Evolutionary conservation across 1,139 yeast species (phyloP), one percentile per base, ranked within the genome.

Genomic region (Pichia sp.): DNA sequence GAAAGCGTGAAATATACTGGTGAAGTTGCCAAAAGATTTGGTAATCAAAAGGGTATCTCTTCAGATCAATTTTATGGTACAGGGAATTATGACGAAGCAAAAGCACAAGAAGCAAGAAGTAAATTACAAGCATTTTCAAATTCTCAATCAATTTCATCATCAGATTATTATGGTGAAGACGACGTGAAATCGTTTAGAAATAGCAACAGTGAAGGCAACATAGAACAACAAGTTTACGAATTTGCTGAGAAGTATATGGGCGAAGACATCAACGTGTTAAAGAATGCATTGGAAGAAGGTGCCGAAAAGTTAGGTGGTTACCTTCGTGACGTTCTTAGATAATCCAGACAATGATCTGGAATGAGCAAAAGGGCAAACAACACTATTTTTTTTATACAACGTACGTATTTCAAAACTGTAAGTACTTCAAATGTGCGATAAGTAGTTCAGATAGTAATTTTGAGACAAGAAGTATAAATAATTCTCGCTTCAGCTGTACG

Each of bases 21-120:
- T 33, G 80, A 79, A 51, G 83, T 82, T 25, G 75, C 75, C 33
- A 74, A 72, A 56, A 85, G 88, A 63, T 91, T 73, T 61, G 97
- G 96, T 42, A 67, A 69, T 32, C 96, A 89, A 61, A 91, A 86
- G 71, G 95, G 89, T 42, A 93, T 91, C 50, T 89, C 97, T 0
- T 88, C 96, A 0, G 98, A 93, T 62, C 94, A 88, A 64, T 78
- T 76, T 59, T 91, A 91, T 60, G 96, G 96, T 14, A 79, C 95
- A 56, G 93, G 93, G 31, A 68, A 79, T 36, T 86, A 77, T 58
- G 96, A 86, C 55, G 84, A 84, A 52, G 68, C 69, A 9, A 84
- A 86, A 34, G 83, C 82, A 46, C 72, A 71, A 35, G 96, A 88
- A 63, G 96, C 97, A 4, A 72, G 72, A 49, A 60, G 74, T 22